Percentiles rank a stretch among this genome's conserved stretches.
phyloP scores from a whole-genome alignment of 768 basidiomycete genomes.

The Daedaleopsis nitida region DNA sequence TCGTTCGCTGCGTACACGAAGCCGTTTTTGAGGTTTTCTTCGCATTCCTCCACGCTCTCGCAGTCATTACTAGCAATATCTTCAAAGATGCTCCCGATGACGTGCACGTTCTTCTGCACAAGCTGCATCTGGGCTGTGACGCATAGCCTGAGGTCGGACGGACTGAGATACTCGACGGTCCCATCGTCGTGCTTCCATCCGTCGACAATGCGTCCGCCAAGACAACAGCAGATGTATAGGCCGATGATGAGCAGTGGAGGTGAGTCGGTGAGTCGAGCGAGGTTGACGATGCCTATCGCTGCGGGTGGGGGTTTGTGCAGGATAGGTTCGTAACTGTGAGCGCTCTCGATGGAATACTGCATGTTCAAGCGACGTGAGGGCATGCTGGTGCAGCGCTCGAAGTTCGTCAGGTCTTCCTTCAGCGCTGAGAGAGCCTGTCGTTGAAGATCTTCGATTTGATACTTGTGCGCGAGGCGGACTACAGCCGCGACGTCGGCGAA shows the following conservation, averaged over 20 bases:
- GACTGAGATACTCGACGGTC: not conserved
- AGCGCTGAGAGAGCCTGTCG: not conserved
- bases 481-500: not conserved
- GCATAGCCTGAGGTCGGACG: not conserved
- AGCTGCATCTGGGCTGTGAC: not conserved
- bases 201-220: not conserved
- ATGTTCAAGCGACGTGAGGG: too few relatives aligned
- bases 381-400: too few relatives aligned
- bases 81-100: too few relatives aligned
- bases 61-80: too few relatives aligned
- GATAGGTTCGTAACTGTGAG: not conserved
- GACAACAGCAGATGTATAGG: not conserved
- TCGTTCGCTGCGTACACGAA: too few relatives aligned
- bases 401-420: too few relatives aligned
- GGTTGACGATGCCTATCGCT: not conserved
- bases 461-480: constrained; percentile 7
- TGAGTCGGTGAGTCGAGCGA: not conserved
- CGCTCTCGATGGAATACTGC: too few relatives aligned
- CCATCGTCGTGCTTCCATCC: not conserved
- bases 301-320: not conserved
- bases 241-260: not conserved
- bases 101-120: too few relatives aligned
- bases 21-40: too few relatives aligned
- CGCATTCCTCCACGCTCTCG: too few relatives aligned
- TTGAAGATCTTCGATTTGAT: not conserved